phyloP scores from a whole-genome alignment of 352 stramenopile genomes.

The Aphanomyces euteiches region DNA sequence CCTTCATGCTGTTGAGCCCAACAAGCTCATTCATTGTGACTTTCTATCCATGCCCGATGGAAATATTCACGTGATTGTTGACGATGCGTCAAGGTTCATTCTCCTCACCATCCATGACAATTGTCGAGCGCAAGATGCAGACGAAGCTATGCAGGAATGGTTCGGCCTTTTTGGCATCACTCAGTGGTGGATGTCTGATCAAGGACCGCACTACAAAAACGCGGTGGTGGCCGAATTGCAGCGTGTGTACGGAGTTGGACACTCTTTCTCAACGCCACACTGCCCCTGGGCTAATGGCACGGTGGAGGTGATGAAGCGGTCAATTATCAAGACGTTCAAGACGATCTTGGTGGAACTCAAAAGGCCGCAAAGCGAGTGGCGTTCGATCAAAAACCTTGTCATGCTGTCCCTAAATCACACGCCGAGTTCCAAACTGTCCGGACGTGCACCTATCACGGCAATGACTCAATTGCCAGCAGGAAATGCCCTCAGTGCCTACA shows the following conservation, averaged over 20 bases:
- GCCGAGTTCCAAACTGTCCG: slow-evolving; percentile 1
- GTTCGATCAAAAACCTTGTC: neutral
- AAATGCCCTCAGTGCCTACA: neutral
- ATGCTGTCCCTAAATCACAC: slow-evolving; percentile 15
- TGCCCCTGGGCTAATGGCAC: too few species aligned
- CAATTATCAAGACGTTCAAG: neutral
- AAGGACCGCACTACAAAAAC: slow-evolving; percentile 26
- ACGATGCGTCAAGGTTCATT: slow-evolving; percentile 36
- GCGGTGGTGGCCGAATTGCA: neutral
- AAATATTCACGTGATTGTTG: slow-evolving; percentile 37
- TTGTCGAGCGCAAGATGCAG: neutral
- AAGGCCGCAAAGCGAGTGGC: neutral
- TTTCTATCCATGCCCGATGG: slow-evolving; percentile 35
- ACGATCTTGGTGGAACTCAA: neutral
- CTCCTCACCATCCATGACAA: slow-evolving; percentile 13
- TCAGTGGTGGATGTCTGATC: slow-evolving; percentile 19
- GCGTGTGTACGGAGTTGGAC: neutral
- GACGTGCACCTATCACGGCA: slow-evolving; percentile 11
- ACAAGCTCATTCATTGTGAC: slow-evolving; percentile 42
- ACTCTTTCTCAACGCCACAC: slow-evolving; percentile 20
- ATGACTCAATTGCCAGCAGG: slow-evolving; percentile 11
- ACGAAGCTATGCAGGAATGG: slow-evolving; percentile 26
- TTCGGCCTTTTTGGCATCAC: slow-evolving; percentile 28
- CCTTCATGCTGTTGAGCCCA: slow-evolving; percentile 35
- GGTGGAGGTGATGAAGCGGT: slow-evolving; percentile 17